phyloP scores from a whole-genome alignment of 2,329 filamentous ascomycete genomes.

The Xylaria sp. region DNA sequence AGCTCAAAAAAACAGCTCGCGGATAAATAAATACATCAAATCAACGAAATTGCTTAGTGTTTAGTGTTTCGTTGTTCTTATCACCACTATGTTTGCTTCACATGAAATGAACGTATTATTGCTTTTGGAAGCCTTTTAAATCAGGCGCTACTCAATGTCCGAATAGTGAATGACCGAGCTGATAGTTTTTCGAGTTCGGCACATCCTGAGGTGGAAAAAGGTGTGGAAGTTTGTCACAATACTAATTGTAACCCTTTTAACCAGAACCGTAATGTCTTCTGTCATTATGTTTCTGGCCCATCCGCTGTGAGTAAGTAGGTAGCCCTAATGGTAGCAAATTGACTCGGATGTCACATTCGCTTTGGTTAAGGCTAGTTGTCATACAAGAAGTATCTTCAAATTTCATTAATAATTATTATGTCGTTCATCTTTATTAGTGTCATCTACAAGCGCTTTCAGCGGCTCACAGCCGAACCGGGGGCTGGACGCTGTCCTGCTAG shows the following conservation, averaged over 20 bases:
- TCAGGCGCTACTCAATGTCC: neutral
- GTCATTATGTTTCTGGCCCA: neutral
- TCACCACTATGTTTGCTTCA: too few species aligned
- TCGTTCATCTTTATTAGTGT: slow-evolving; percentile 35
- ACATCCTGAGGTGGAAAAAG: neutral
- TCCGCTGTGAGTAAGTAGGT: neutral
- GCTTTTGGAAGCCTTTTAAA: too few species aligned
- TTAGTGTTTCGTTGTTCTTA: too few species aligned
- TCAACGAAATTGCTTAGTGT: neutral
- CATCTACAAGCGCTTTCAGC: slow-evolving; percentile 32
- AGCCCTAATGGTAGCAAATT: neutral
- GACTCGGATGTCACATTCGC: neutral
- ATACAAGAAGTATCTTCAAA: neutral
- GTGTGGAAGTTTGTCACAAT: too few species aligned
- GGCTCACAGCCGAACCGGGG: slow-evolving; percentile 13
- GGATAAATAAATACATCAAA: slow-evolving; percentile 3
- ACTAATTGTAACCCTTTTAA: too few species aligned
- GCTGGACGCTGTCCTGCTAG: slow-evolving; percentile 29
- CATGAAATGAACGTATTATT: neutral
- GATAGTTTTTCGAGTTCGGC: neutral
- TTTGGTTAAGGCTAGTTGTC: neutral
- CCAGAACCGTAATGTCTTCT: neutral
- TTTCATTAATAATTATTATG: slow-evolving; percentile 28
- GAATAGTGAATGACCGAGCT: neutral
- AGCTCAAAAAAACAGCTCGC: neutral